Conservation (phyloP, 2,329 filamentous ascomycete species). For the Colletotrichum abscissum region DNA sequence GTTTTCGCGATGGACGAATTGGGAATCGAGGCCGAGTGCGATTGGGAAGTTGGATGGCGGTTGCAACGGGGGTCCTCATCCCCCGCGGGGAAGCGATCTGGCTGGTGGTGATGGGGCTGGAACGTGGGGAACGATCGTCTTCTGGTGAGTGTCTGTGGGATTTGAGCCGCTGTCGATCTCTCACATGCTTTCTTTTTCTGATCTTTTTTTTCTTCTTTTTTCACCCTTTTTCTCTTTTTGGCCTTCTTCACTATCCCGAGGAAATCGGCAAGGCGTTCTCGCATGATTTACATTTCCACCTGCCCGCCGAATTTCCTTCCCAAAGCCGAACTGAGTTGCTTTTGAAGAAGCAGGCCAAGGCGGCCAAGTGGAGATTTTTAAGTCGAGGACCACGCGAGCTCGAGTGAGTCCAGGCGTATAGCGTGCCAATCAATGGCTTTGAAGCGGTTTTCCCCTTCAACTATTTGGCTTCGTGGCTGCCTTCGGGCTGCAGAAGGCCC, state of each 20-base stretch:
- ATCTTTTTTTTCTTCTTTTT: neutral
- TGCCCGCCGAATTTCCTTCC: neutral
- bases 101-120: slow-evolving; percentile 12
- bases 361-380: neutral
- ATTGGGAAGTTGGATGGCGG: neutral
- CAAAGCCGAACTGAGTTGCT: neutral
- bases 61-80: too few species aligned
- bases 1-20: neutral
- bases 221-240: too few species aligned
- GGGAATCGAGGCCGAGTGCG: neutral
- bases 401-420: neutral
- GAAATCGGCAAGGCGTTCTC: neutral
- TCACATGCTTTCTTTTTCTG: slow-evolving; percentile 21
- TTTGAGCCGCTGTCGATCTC: slow-evolving; percentile 33
- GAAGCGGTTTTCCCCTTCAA: neutral
- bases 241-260: too few species aligned
- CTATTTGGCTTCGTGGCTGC: neutral
- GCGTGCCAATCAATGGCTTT: neutral
- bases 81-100: neutral
- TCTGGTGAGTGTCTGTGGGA: neutral
- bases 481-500: neutral
- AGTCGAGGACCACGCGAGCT: neutral
- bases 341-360: neutral
- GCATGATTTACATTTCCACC: neutral
- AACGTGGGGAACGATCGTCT: slow-evolving; percentile 13